Evolutionary conservation across 2,329 filamentous ascomycete species (phyloP), one percentile per base, ranked within the genome.

Genomic region (Fusarium domesticum): DNA sequence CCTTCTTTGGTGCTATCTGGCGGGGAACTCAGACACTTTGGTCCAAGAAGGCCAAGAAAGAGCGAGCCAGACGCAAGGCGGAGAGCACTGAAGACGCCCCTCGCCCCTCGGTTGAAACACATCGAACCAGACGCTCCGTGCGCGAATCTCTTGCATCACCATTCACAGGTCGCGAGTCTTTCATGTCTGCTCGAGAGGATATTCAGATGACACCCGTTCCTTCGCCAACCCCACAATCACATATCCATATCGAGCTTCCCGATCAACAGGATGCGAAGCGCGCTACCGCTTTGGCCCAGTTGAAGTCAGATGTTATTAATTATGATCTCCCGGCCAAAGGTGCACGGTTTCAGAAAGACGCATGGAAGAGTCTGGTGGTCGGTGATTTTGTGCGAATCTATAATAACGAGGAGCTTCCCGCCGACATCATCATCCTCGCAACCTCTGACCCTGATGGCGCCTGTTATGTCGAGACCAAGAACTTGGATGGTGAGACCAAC

Each of bases 401-500:
- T 71, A 96, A 95, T 60, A 87, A 96, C 56, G 93, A 98, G 61
- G 90, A 95, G 57, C 82, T 98, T 18, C 95, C 93, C 2, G 92
- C 93, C 37, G 93, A 98, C 67, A 75, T 98, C 36, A 85, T 97
- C 37, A 87, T 98, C 34, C 71, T 98, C 18, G 88, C 93, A 3
- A 97, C 93, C 0, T 96, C 93, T 3, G 93, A 97, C 58, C 79
- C 86, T 1, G 93, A 98, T 58, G 93, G 93, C 39, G 89, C 89
- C 30, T 98, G 93, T 68, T 98, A 96, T 59, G 87, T 98, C 17
- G 93, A 98, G 69, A 98, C 93, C 3, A 98, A 97, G 74, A 97
- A 96, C 64, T 66, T 98, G 73, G 93, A 98, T 61, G 93, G 93
- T 39, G 93, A 98, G 70, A 98, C 93, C 3, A 98, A 98, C 60